A percentile compares a stretch with the other conserved stretches of the same genome.
Conservation (phyloP, 768 basidiomycete genomes). For the Russula sp. region DNA sequence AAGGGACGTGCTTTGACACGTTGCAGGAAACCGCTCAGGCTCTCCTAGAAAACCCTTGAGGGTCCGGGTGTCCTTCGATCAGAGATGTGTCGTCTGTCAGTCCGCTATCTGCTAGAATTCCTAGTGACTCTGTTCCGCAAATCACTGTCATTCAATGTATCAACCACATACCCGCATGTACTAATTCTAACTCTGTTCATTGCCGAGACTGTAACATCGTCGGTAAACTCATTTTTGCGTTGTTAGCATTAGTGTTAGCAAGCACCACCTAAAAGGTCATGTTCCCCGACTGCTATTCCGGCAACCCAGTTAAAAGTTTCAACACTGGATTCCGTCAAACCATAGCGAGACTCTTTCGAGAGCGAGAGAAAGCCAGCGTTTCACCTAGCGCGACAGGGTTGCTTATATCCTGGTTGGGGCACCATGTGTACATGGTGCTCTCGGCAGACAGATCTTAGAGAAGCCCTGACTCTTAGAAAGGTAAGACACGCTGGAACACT, state of each 20-base stretch:
- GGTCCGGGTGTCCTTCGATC: not conserved
- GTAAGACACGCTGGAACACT: not conserved
- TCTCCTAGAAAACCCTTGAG: constrained; percentile 17
- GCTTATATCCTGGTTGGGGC: no score
- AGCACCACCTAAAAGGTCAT: no score
- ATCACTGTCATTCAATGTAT: not conserved
- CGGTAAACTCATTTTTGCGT: not conserved
- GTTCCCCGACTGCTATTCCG: no score
- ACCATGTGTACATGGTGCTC: no score
- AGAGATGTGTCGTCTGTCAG: not conserved
- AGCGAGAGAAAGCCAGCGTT: no score
- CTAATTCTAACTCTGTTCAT: not conserved
- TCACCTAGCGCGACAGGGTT: no score
- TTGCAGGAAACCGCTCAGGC: constrained; percentile 21
- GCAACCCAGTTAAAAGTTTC: not conserved
- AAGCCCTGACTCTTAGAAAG: not conserved
- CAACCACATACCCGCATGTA: not conserved
- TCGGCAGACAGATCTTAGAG: not conserved
- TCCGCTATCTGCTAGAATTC: not conserved
- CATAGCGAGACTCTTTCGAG: not conserved
- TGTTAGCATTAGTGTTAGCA: not conserved
- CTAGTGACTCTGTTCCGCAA: not conserved
- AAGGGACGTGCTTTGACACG: not conserved
- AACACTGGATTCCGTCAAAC: not conserved
- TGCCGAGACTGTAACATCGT: not conserved